These are phyloP conservation scores for Saccharomycopsis crataegensis DNA, from an alignment of 1,139 yeast genomes.

Conservation along the genomic window DNA sequence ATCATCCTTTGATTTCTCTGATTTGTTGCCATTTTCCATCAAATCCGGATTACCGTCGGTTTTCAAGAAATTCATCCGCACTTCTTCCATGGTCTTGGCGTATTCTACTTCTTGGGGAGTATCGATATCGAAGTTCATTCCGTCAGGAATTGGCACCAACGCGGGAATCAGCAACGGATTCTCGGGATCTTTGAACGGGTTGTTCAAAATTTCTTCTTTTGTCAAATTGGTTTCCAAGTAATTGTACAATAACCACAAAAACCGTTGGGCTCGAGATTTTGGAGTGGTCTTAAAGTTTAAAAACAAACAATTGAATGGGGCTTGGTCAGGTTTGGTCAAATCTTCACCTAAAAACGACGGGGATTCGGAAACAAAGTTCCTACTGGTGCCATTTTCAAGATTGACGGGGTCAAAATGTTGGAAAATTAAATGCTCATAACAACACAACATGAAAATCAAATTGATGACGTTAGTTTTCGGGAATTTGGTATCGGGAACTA, in stretches of 20 bases:
- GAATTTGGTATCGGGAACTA: conserved; percentile 24
- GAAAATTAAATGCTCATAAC: conserved; percentile 47
- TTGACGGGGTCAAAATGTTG: conserved; percentile 19
- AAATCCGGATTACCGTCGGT: not conserved
- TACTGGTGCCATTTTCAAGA: conserved; percentile 2
- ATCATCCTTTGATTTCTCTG: not conserved
- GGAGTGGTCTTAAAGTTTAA: conserved; percentile 37
- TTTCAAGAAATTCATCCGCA: conserved; percentile 48
- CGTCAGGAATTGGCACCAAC: conserved; percentile 36
- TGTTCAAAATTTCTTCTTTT: conserved; percentile 42
- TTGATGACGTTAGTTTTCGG: conserved; percentile 64
- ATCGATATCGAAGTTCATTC: conserved; percentile 53
- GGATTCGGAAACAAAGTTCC: conserved; percentile 10
- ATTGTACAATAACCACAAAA: conserved; percentile 79
- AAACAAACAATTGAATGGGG: conserved; percentile 26
- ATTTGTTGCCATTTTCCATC: not conserved
- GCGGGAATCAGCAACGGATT: conserved; percentile 36
- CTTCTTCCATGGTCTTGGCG: conserved; percentile 60
- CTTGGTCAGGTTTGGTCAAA: conserved; percentile 15
- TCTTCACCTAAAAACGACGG: conserved; percentile 10
- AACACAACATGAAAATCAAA: conserved; percentile 65
- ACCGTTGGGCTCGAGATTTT: conserved; percentile 56
- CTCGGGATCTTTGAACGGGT: conserved; percentile 54
- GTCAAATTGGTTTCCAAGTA: conserved; percentile 67
- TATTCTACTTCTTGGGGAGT: conserved; percentile 62